These are phyloP conservation scores for Gyromitra esculenta DNA, from an alignment of 2,329 filamentous ascomycete species.

Conservation along the genomic window DNA sequence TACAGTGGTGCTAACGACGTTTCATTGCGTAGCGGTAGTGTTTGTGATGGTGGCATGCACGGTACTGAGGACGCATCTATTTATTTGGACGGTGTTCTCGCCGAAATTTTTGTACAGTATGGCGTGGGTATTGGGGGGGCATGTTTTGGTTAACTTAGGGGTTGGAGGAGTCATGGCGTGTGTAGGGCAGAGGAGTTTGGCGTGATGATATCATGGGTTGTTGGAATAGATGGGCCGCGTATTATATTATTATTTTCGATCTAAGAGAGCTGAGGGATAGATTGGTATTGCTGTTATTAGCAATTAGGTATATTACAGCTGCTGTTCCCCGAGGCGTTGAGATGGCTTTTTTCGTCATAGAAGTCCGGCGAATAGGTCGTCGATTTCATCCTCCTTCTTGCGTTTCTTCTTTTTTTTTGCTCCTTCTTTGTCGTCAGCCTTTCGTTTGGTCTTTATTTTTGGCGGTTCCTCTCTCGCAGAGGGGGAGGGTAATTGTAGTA, in stretches of 20 bases:
- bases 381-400: conserved; percentile 73
- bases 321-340: not conserved
- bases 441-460: conserved; percentile 57
- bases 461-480: conserved; percentile 31
- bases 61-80: conserved; percentile 83
- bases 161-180: conserved; percentile 68
- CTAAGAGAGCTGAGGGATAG: conserved; percentile 3
- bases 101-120: conserved; percentile 94
- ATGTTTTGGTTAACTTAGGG: conserved; percentile 76
- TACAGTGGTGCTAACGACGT: conserved; percentile 74
- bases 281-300: conserved; percentile 8
- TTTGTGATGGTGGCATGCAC: conserved; percentile 92
- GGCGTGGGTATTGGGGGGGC: conserved; percentile 86
- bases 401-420: conserved; percentile 68
- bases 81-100: conserved; percentile 98
- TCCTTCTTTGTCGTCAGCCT: conserved; percentile 26
- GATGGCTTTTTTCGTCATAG: conserved; percentile 59
- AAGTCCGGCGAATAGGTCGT: conserved; percentile 75
- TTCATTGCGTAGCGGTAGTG: conserved; percentile 71
- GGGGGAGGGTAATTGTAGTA: conserved; percentile 1
- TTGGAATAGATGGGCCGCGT: conserved; percentile 7
- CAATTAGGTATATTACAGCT: conserved; percentile 15
- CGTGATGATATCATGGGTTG: conserved; percentile 19
- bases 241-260: conserved; percentile 12
- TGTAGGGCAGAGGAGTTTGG: conserved; percentile 28